Conservation (phyloP, 768 basidiomycete genomes). For the Pisolithus marmoratus region DNA sequence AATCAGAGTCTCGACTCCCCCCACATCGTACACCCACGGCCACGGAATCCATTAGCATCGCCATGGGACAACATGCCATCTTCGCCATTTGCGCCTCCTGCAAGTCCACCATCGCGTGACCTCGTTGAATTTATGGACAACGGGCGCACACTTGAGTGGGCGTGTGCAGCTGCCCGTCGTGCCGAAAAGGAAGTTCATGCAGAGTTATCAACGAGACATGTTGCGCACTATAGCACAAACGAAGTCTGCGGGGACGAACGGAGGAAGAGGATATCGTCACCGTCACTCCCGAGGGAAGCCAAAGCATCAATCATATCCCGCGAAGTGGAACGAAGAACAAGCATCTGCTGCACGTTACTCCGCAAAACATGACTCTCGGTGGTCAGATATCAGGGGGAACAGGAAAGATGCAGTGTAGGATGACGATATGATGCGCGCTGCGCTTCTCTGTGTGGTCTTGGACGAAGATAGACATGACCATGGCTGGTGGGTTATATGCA, state of each 20-base stretch:
- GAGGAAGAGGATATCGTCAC: slow-evolving; percentile 61
- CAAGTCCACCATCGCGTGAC: slow-evolving; percentile 27
- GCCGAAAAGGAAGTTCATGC: slow-evolving; percentile 37
- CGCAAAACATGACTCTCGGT: not conserved
- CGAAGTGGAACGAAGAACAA: slow-evolving; percentile 24
- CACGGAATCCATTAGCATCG: slow-evolving; percentile 23
- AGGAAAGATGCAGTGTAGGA: slow-evolving; percentile 33
- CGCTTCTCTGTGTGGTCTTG: slow-evolving; percentile 57
- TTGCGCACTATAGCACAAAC: not conserved
- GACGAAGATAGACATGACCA: slow-evolving; percentile 15
- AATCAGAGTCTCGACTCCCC: slow-evolving; percentile 26
- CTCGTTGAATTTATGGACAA: slow-evolving; percentile 24
- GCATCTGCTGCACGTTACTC: not conserved
- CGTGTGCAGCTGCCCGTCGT: slow-evolving; percentile 39
- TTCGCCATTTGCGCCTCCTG: slow-evolving; percentile 39
- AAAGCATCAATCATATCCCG: slow-evolving; percentile 35
- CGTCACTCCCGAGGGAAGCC: slow-evolving; percentile 55
- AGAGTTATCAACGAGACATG: slow-evolving; percentile 9
- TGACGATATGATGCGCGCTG: slow-evolving; percentile 60
- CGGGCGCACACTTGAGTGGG: slow-evolving; percentile 27
- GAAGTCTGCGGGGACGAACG: slow-evolving; percentile 41
- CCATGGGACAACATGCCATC: slow-evolving; percentile 32
- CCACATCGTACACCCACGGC: slow-evolving; percentile 25
- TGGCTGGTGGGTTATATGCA: not conserved
- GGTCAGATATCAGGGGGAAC: not conserved